Conservation (phyloP, 495 filamentous ascomycete species). For the Neurospora discreta region DNA sequence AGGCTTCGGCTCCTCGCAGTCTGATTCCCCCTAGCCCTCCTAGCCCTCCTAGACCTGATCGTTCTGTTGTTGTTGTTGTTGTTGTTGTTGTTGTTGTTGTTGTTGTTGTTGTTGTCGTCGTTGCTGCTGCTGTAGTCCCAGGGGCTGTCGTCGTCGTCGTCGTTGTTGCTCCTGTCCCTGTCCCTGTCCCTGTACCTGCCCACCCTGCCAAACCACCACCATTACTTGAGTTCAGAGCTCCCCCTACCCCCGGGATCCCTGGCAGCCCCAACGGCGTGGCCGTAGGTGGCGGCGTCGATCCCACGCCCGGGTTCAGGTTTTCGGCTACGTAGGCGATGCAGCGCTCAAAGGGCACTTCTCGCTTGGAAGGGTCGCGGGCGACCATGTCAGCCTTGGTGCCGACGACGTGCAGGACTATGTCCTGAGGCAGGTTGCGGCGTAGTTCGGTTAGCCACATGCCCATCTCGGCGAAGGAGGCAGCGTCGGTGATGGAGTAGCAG, state of each 20-base stretch:
- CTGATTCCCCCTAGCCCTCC: background rate
- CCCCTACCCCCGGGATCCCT: conserved; percentile 7
- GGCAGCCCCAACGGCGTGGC: conserved; percentile 19
- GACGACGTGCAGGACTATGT: conserved; percentile 89
- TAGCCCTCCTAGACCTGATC: background rate
- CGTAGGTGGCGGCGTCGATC: conserved; percentile 54
- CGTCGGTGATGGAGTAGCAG: conserved; percentile 88
- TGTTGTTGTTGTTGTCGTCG: background rate
- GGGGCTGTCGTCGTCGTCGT: background rate
- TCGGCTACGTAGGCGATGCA: conserved; percentile 94
- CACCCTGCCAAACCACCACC: background rate
- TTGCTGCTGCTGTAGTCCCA: background rate
- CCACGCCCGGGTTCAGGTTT: conserved; percentile 59
- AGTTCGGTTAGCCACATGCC: conserved; percentile 80
- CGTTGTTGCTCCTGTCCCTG: conserved; percentile 3
- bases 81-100: background rate
- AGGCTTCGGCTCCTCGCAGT: background rate
- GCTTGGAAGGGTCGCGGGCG: conserved; percentile 58
- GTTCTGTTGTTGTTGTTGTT: background rate
- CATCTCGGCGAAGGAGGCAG: conserved; percentile 83
- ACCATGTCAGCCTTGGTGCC: conserved; percentile 93
- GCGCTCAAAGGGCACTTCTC: conserved; percentile 83
- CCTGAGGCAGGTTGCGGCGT: conserved; percentile 53
- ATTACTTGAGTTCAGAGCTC: background rate
- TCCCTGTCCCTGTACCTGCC: conserved; percentile 4